A percentile compares a stretch with the other conserved stretches of the same genome.
phyloP scores from a whole-genome alignment of 2,329 filamentous ascomycete genomes.

The Podosphaera fusca region DNA sequence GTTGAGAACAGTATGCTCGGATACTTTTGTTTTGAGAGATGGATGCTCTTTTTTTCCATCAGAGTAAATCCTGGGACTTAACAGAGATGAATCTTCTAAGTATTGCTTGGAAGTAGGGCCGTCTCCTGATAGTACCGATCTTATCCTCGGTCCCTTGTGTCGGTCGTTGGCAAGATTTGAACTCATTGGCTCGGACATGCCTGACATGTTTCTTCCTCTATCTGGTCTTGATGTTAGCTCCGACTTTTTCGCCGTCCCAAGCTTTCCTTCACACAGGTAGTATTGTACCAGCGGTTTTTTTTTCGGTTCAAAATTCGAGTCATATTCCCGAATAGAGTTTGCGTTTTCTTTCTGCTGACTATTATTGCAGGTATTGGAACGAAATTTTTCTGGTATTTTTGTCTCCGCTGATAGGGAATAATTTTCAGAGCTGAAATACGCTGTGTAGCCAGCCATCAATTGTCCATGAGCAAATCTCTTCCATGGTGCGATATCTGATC shows the following conservation, averaged over 20 bases:
- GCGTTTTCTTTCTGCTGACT: not conserved
- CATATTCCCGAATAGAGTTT: not conserved
- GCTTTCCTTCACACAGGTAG: not conserved
- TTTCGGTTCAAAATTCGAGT: not conserved
- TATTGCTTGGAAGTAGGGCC: too few species aligned
- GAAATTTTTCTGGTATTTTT: not conserved
- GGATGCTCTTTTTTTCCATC: too few species aligned
- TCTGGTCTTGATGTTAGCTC: not conserved
- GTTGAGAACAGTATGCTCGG: not conserved
- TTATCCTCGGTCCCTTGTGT: not conserved
- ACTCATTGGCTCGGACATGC: not conserved
- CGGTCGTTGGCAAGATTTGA: not conserved
- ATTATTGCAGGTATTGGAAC: not conserved
- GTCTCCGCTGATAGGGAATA: too few species aligned
- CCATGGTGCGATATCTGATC: conserved; percentile 3
- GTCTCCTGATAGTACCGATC: not conserved
- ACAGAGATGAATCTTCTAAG: too few species aligned
- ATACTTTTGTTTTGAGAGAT: not conserved
- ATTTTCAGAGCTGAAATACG: not conserved
- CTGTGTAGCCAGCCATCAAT: not conserved
- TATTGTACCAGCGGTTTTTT: not conserved
- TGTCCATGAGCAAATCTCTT: not conserved
- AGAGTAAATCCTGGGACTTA: too few species aligned
- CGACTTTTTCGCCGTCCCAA: too few species aligned
- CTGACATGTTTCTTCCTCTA: not conserved